phyloP scores from a whole-genome alignment of 2,329 filamentous ascomycete genomes.

The Calonectria multiphialidica region DNA sequence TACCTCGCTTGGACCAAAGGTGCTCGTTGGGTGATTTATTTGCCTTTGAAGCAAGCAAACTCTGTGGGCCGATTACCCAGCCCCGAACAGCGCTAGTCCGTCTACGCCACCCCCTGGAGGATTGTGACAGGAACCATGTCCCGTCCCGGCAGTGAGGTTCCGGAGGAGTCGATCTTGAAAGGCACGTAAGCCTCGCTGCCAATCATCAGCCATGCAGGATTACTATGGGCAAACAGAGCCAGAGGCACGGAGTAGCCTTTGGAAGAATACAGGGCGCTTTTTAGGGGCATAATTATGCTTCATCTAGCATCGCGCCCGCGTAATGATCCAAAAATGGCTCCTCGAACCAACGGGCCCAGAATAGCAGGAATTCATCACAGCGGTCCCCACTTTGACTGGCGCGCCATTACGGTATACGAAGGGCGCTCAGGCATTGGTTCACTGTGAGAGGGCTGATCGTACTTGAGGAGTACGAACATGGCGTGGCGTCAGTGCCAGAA shows the following conservation, averaged over 20 bases:
- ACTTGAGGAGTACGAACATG: no score
- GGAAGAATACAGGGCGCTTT: not conserved
- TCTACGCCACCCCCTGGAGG: not conserved
- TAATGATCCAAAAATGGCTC: not conserved
- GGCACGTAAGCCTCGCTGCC: not conserved
- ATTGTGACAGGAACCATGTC: not conserved
- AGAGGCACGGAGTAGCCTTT: no score
- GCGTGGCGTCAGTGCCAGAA: not conserved
- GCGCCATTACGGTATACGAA: not conserved
- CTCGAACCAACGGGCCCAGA: not conserved
- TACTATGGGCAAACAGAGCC: no score
- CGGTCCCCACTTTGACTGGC: not conserved
- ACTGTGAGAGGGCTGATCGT: not conserved
- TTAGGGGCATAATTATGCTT: no score
- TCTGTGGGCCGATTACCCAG: not conserved
- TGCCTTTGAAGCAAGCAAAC: not conserved
- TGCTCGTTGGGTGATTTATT: not conserved
- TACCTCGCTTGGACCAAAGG: not conserved
- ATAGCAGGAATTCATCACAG: not conserved
- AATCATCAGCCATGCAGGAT: not conserved
- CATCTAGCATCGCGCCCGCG: not conserved
- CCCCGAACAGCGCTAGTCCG: not conserved
- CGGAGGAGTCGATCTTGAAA: not conserved
- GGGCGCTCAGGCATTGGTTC: not conserved
- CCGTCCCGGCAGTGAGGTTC: not conserved